Evolutionary conservation across 495 filamentous ascomycete genomes (phyloP).

Genomic region (Aspergillus hancockii): DNA sequence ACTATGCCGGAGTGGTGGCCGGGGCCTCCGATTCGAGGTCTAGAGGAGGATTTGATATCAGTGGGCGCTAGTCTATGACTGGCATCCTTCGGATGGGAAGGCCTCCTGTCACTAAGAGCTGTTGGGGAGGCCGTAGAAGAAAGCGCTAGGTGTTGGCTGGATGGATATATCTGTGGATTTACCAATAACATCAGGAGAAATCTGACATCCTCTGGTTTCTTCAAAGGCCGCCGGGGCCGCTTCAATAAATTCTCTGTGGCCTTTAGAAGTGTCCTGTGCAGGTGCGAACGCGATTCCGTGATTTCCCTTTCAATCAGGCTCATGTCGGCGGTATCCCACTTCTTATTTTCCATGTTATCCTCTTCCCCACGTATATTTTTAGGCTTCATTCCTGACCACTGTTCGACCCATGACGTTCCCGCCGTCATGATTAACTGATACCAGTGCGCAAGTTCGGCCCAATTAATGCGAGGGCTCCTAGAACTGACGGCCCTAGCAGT

Average conservation of each 20-base stretch:
- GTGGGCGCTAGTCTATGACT: slow-evolving; percentile 19
- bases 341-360: slow-evolving; percentile 24
- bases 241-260: slow-evolving; percentile 84
- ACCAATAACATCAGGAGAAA: slow-evolving; percentile 81
- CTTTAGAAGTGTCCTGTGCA: slow-evolving; percentile 72
- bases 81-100: slow-evolving; percentile 28
- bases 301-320: slow-evolving; percentile 60
- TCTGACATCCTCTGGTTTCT: slow-evolving; percentile 68
- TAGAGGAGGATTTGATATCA: slow-evolving; percentile 22
- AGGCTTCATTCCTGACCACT: slow-evolving; percentile 45
- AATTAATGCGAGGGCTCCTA: slow-evolving; percentile 74
- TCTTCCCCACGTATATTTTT: slow-evolving; percentile 28
- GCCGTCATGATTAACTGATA: slow-evolving; percentile 70
- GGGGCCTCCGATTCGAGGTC: slow-evolving; percentile 34
- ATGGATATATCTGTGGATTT: slow-evolving; percentile 73
- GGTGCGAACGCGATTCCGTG: slow-evolving; percentile 65
- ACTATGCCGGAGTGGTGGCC: slow-evolving; percentile 78
- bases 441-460: slow-evolving; percentile 71
- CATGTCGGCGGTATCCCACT: slow-evolving; percentile 34
- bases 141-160: slow-evolving; percentile 24
- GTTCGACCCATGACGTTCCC: slow-evolving; percentile 60
- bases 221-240: slow-evolving; percentile 72
- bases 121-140: slow-evolving; percentile 10
- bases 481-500: slow-evolving; percentile 49
- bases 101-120: slow-evolving; percentile 28